Base-by-base conservation (phyloP, 345 rosid species). In the Tarenaya hassleriana region DNA sequence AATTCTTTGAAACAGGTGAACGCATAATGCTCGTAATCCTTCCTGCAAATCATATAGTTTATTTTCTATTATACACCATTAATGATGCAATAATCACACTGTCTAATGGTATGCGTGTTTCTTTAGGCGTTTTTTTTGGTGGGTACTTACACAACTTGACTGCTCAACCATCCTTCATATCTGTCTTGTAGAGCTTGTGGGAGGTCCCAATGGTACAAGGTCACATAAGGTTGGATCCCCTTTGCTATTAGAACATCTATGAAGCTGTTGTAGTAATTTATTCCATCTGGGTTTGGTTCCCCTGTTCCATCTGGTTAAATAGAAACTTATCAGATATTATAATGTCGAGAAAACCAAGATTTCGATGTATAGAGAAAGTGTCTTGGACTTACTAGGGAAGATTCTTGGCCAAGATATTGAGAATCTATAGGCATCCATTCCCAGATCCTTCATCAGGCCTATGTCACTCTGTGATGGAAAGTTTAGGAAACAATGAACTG, bases 181-280 rank as follows among this genome's bases (percentile, higher is more conserved):
- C 71, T 73, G 47, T 91, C 92, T 69, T 91, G 85, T 38, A 91
- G 92, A 68, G 74, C 80, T 69, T 80, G 98, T 51, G 96, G 96
- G 62, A 87, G 95, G 72, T 91, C 98, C 95, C 92, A 91, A 68
- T 91, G 98, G 60, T 84, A 91, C n/a, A 91, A 75, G 48, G 98
- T 87, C 68, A 80, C 96, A 38, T 70, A 77, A 69, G 95, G 96
- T 76, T 80, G 59, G 72, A 91, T 91, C 75, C 95, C 95, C 75
- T 84, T 84, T 52, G 75, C 73, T 11, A 82, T 50, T 50, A 87
- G 77, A 45, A 76, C 73, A 71, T 91, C 74, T 38, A 91, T 80
- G 52, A 91, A 74, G 18, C 59, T 59, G 68, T 73, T 84, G 69
- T 91, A 91, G 76, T 82, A 82, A 50, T 55, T 53, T 41, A 87